Base-by-base conservation (phyloP, 164 flowering plant genomes). In the Piper betle region DNA sequence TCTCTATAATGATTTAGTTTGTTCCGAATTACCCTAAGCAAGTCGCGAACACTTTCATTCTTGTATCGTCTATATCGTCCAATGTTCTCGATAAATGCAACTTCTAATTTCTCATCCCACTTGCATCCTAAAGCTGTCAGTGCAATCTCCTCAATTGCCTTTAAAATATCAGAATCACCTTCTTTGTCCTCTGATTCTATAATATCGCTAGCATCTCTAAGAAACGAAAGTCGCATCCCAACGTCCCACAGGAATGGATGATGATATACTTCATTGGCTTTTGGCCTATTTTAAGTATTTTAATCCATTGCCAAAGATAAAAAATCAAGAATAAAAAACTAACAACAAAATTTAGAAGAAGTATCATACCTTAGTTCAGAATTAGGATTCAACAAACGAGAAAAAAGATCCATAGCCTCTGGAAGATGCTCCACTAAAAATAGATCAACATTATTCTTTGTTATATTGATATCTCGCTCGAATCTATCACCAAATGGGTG, bases 181-280 rank as follows among this genome's bases (percentile, higher is more conserved):
- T 78, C 82, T 57, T 25, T 25, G 33, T 84, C 88, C 64, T 86
- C 93, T 60, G 82, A 42, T 66, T 88, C 91, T 13, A 88, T 78
- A 54, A 88, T 65, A 39, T 88, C 96, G 64, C 96, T 84, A 5
- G 78, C 73, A 57, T 88, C 91, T 46, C 88, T 84, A 62, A 88
- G 86, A 68, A 86, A 88, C 39, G 88, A 79, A 50, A 88, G 83
- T 37, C 87, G 78, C 40, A n/a, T 78, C 70, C 83, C 84, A 40
- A 85, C 68, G 67, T 53, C 72, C 96, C 96, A 88, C 55, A 88
- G 82, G 12, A 88, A 63, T n/a, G 96, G 96, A 73, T 86, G 96
- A 41, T 71, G 63, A 66, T 79, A 40, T 7, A 86, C 80, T 43
- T 84, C 83, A 17, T 19, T 5, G 18, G 86, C 87, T 58, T 62